Percentiles rank a stretch among this genome's conserved stretches.
phyloP scores from a whole-genome alignment of 306 rosid species.

The Datisca glomerata region DNA sequence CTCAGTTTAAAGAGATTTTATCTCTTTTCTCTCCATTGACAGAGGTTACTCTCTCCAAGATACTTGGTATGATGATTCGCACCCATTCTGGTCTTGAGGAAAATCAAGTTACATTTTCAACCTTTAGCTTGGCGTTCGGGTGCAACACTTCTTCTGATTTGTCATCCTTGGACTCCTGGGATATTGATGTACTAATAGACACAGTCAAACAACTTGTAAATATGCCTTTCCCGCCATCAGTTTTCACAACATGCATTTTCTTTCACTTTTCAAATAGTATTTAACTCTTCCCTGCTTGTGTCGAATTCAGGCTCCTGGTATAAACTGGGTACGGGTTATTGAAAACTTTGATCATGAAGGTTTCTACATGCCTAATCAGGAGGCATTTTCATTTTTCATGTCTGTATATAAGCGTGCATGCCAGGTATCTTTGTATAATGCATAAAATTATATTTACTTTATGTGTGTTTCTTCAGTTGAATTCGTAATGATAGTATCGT shows the following conservation, averaged over 20 bases:
- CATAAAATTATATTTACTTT: slow-evolving; percentile 9
- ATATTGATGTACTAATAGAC: slow-evolving; percentile 82
- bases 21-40: slow-evolving; percentile 86
- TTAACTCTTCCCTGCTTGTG: slow-evolving; percentile 14
- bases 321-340: slow-evolving; percentile 67
- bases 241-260: background rate
- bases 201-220: slow-evolving; percentile 72
- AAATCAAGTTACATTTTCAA: slow-evolving; percentile 51
- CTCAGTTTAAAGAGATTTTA: slow-evolving; percentile 80
- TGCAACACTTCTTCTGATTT: slow-evolving; percentile 47
- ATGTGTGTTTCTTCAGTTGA: background rate
- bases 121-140: slow-evolving; percentile 65
- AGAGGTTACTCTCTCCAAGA: slow-evolving; percentile 58
- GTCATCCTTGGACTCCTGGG: slow-evolving; percentile 73
- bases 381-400: slow-evolving; percentile 84
- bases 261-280: background rate
- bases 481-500: slow-evolving; percentile 4
- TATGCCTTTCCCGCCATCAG: slow-evolving; percentile 4
- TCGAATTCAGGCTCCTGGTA: slow-evolving; percentile 64
- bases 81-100: slow-evolving; percentile 80
- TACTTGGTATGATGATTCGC: slow-evolving; percentile 74
- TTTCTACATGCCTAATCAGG: slow-evolving; percentile 77
- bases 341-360: slow-evolving; percentile 97
- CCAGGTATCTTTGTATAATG: no score
- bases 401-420: slow-evolving; percentile 57